Evolutionary conservation across 805 yeast species (phyloP), one percentile per base, ranked within the genome.

Genomic region (Torulaspora microellipsoides): DNA sequence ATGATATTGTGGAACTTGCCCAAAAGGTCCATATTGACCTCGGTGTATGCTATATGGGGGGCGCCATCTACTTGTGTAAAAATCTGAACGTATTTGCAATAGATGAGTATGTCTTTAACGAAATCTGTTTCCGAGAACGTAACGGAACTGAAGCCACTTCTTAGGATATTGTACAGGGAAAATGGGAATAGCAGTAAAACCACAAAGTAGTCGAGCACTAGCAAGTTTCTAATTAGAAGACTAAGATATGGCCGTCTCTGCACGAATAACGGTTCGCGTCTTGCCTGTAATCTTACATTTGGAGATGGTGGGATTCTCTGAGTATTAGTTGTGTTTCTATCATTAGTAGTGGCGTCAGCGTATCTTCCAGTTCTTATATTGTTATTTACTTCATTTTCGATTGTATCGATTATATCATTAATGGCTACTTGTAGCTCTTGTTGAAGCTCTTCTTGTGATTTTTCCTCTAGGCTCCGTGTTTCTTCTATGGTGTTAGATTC

Each of bases 1-100:
- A 62, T 40, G 4, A 62, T 53, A 38, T 62, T 63, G 47, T 64
- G 67, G 34, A 62, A 64, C 45, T 58, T 62, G 29, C 59, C 59
- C 38, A 63, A 31, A 30, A 62, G 43, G 8, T 60, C 57, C 30
- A 51, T 23, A 8, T 46, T 42, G 13, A 46, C 39, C n/a, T 45
- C 45, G 25, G 25, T 20, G 8, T 20, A 20, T 20, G 49, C 45
- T 29, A 43, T 38, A 14, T 36, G 38, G 31, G 44, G 50, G 4
- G 52, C 45, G n/a, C 54, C 53, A 33, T 38, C 38, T 30, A 46
- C 31, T 37, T 69, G 71, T 42, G 50, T 48, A 15, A 60, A 44
- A 3, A 59, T 51, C 15, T 45, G 44, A 15, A 55, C 49, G 33
- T 48, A 43, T 14, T 47, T 51, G 17, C 58, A 53, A 47, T 64